phyloP scores from a whole-genome alignment of 1,139 yeast genomes.

The Debaryomyces nepalensis region DNA sequence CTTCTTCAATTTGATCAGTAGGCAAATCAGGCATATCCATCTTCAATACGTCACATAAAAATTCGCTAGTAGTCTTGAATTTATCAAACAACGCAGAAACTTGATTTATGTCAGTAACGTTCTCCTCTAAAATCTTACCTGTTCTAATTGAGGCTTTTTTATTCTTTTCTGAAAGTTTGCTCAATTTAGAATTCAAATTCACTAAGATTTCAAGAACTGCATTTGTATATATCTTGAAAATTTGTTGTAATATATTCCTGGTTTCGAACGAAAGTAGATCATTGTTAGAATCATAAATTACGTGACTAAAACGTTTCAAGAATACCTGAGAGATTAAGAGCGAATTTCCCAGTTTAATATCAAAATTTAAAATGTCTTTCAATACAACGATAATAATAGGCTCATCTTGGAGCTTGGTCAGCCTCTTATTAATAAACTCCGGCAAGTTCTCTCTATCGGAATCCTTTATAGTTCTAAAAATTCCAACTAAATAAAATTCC shows the following conservation, averaged over 20 bases:
- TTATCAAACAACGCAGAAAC: constrained; percentile 44
- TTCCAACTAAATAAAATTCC: constrained; percentile 68
- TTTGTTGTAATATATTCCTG: constrained; percentile 24
- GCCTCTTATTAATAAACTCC: constrained; percentile 25
- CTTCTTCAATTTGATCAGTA: constrained; percentile 23
- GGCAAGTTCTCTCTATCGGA: constrained; percentile 33
- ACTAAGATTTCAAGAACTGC: constrained; percentile 46
- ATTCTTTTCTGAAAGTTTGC: constrained; percentile 43
- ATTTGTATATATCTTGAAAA: constrained; percentile 53
- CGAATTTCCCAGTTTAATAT: constrained; percentile 52
- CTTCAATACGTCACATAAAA: constrained; percentile 47
- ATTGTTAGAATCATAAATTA: constrained; percentile 21
- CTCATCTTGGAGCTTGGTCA: constrained; percentile 27
- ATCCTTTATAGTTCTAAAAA: constrained; percentile 51
- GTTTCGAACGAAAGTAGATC: constrained; percentile 20
- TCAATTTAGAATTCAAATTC: constrained; percentile 38
- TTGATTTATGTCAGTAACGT: constrained; percentile 46
- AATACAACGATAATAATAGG: constrained; percentile 54
- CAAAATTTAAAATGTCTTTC: constrained; percentile 58
- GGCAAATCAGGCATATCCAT: constrained; percentile 38
- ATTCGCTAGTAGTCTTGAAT: constrained; percentile 49
- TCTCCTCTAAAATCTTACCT: constrained; percentile 64
- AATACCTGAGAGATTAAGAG: constrained; percentile 53
- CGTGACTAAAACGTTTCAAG: constrained; percentile 51
- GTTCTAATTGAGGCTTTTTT: constrained; percentile 64